These are phyloP conservation scores for Orbilia brochopaga DNA, from an alignment of 2,329 filamentous ascomycete species.

Conservation along the genomic window DNA sequence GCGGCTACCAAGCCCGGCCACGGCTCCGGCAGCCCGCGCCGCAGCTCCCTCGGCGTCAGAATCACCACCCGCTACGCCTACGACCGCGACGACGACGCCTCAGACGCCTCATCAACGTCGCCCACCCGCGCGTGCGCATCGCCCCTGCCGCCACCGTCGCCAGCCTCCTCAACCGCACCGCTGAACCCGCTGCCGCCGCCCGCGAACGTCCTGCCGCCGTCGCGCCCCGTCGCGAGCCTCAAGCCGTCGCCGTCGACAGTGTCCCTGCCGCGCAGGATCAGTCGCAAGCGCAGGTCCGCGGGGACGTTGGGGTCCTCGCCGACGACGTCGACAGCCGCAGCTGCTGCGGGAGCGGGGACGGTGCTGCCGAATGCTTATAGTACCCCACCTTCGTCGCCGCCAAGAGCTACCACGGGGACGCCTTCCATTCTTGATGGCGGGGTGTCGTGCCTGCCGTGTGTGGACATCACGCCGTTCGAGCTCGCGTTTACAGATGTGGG, in stretches of 20 bases:
- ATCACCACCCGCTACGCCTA: conserved; percentile 61
- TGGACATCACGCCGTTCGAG: conserved; percentile 1
- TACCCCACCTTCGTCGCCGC: conserved; percentile 62
- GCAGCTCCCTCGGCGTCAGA: neutral
- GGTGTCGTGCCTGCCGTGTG: conserved; percentile 4
- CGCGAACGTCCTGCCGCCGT: neutral
- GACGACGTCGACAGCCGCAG: too few species aligned
- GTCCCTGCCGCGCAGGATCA: neutral
- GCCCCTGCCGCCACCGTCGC: conserved; percentile 61
- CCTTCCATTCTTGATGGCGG: conserved; percentile 74
- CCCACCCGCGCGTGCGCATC: conserved; percentile 16
- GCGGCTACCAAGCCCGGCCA: neutral
- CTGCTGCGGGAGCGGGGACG: too few species aligned
- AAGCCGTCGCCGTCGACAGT: neutral
- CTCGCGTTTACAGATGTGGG: neutral
- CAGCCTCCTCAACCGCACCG: conserved; percentile 60
- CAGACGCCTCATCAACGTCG: neutral
- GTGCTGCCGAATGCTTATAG: too few species aligned
- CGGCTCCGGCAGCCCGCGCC: neutral
- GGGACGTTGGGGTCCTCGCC: too few species aligned
- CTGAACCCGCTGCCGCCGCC: conserved; percentile 28
- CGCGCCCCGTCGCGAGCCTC: neutral
- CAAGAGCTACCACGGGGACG: conserved; percentile 93
- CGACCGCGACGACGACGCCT: conserved; percentile 53
- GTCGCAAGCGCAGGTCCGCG: neutral